Conservation (phyloP, 805 yeast species). For the Yamadazyma akitaensis region DNA sequence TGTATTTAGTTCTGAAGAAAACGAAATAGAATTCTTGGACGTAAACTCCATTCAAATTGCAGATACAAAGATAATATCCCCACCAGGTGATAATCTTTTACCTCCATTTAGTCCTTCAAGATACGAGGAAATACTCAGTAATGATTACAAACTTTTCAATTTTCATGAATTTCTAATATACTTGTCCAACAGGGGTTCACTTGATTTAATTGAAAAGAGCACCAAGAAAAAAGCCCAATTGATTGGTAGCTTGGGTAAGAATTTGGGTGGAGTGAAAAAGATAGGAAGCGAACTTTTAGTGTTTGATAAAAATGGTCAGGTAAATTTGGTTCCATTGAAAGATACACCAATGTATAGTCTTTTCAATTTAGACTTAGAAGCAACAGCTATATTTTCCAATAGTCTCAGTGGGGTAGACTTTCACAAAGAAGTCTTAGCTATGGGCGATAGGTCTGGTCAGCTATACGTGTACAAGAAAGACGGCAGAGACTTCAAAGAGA, state of each 20-base stretch:
- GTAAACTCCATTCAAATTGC: neutral
- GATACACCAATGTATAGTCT: neutral
- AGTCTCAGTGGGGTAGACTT: slow-evolving; percentile 41
- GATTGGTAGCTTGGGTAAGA: slow-evolving; percentile 34
- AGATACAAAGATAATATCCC: neutral
- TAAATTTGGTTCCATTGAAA: neutral
- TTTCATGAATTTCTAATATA: slow-evolving; percentile 26
- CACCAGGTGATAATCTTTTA: neutral
- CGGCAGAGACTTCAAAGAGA: neutral
- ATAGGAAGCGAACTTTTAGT: slow-evolving; percentile 27
- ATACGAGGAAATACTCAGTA: slow-evolving; percentile 17
- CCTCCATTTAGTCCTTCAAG: slow-evolving; percentile 13
- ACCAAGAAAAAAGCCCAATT: slow-evolving; percentile 15
- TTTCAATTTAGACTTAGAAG: neutral
- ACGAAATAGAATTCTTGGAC: neutral
- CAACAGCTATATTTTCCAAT: slow-evolving; percentile 35
- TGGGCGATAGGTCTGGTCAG: slow-evolving; percentile 52
- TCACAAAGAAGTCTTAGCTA: slow-evolving; percentile 24
- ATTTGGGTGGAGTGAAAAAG: slow-evolving; percentile 38
- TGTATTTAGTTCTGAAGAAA: neutral
- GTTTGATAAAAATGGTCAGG: slow-evolving; percentile 44
- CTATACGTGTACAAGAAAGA: slow-evolving; percentile 24
- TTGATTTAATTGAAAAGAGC: slow-evolving; percentile 24
- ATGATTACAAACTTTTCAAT: slow-evolving; percentile 28
- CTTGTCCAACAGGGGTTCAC: slow-evolving; percentile 35